These are phyloP conservation scores for Colletotrichum limetticola DNA, from an alignment of 2,329 filamentous ascomycete genomes.

Conservation along the genomic window DNA sequence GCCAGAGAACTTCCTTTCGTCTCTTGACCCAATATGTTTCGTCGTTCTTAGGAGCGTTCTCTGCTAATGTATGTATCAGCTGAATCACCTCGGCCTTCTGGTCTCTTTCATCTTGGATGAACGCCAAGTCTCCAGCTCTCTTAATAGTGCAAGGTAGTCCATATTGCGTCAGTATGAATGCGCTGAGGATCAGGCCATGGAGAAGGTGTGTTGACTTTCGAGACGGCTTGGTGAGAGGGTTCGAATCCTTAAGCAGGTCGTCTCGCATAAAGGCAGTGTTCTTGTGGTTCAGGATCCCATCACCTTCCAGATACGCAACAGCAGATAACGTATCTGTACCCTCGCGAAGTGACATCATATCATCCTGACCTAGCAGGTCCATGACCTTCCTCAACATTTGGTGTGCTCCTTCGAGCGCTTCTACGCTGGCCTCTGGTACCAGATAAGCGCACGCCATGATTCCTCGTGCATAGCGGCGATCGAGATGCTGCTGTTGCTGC, in stretches of 20 bases:
- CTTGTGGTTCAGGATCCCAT: slow-evolving; percentile 49
- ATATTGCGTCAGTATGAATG: slow-evolving; percentile 63
- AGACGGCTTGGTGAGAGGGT: slow-evolving; percentile 72
- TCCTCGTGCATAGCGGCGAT: slow-evolving; percentile 73
- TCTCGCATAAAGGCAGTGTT: slow-evolving; percentile 59
- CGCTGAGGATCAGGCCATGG: slow-evolving; percentile 71
- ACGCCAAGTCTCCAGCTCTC: slow-evolving; percentile 69
- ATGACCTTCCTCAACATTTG: slow-evolving; percentile 69
- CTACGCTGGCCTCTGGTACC: slow-evolving; percentile 67
- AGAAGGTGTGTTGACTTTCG: slow-evolving; percentile 67
- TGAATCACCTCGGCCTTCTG: slow-evolving; percentile 70
- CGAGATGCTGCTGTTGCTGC: slow-evolving; percentile 67
- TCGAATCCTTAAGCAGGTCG: slow-evolving; percentile 67
- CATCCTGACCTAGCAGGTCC: slow-evolving; percentile 68
- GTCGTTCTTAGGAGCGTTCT: slow-evolving; percentile 65
- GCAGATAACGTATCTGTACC: slow-evolving; percentile 56
- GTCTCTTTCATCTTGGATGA: slow-evolving; percentile 72
- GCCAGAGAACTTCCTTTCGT: slow-evolving; percentile 76
- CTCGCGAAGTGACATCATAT: slow-evolving; percentile 61
- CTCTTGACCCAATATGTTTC: slow-evolving; percentile 72
- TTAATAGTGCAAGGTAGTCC: slow-evolving; percentile 63
- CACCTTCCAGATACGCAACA: slow-evolving; percentile 43
- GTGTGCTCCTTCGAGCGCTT: slow-evolving; percentile 70
- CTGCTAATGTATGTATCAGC: slow-evolving; percentile 65
- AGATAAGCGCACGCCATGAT: slow-evolving; percentile 76